Conservation (phyloP, 2,329 filamentous ascomycete species). For the Neofusicoccum umdonicola region DNA sequence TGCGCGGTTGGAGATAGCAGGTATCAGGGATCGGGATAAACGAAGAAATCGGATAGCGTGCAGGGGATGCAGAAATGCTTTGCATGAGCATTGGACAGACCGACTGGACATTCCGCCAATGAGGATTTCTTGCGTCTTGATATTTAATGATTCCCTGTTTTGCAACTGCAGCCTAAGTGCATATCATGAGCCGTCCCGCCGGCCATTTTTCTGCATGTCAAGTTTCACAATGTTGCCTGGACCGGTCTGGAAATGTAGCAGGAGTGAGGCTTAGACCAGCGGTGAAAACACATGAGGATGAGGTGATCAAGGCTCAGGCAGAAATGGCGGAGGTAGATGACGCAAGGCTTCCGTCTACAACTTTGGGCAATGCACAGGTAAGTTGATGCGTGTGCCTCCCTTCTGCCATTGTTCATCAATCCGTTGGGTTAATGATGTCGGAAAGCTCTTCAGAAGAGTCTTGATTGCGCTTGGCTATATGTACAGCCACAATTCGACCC, state of each 20-base stretch:
- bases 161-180: neutral
- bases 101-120: neutral
- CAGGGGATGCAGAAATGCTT: neutral
- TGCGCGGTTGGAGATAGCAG: neutral
- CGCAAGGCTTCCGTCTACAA: neutral
- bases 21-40: conserved; percentile 1
- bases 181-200: neutral
- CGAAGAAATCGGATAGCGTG: neutral
- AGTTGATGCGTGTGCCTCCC: too few species aligned
- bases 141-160: neutral
- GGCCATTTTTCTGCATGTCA: neutral
- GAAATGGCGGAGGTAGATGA: neutral
- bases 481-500: conserved; percentile 1
- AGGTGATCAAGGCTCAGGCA: neutral
- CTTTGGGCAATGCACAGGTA: neutral
- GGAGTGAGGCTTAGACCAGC: neutral
- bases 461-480: conserved; percentile 12
- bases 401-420: too few species aligned
- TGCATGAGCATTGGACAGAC: neutral
- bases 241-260: neutral
- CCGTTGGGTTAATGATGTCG: neutral
- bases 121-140: neutral
- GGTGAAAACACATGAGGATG: neutral
- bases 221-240: conserved; percentile 1
- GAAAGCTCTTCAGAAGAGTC: neutral